Percentiles rank a stretch among this genome's conserved stretches.
phyloP scores from a whole-genome alignment of 2,329 filamentous ascomycete genomes.

The Sarocladium strictum region DNA sequence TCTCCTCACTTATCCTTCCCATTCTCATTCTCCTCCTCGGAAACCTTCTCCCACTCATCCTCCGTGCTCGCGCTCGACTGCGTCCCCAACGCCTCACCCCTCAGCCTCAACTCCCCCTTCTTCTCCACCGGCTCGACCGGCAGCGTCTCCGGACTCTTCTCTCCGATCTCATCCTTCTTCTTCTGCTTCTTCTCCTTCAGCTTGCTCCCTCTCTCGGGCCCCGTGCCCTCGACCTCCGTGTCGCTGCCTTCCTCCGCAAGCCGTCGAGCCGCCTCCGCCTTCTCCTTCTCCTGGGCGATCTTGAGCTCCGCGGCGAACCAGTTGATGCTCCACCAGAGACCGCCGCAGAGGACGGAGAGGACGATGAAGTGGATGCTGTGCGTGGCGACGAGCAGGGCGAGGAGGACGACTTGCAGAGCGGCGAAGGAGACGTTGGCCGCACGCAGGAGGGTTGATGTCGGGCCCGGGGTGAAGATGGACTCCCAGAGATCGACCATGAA shows the following conservation, averaged over 20 bases:
- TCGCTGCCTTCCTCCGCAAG: conserved; percentile 32
- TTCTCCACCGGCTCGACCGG: conserved; percentile 34
- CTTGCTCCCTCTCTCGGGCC: background rate
- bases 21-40: conserved; percentile 61
- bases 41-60: conserved; percentile 96
- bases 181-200: conserved; percentile 1
- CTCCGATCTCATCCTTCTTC: background rate
- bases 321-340: conserved; percentile 91
- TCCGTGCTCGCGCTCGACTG: conserved; percentile 69
- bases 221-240: conserved; percentile 36
- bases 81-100: conserved; percentile 27
- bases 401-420: conserved; percentile 72
- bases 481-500: conserved; percentile 77
- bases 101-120: conserved; percentile 44
- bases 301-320: conserved; percentile 78
- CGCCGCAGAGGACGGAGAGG: conserved; percentile 71
- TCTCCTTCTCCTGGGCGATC: conserved; percentile 36
- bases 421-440: conserved; percentile 90
- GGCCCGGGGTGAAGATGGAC: conserved; percentile 88
- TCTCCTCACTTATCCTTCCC: conserved; percentile 46
- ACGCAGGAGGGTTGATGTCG: conserved; percentile 79
- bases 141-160: conserved; percentile 12
- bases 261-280: conserved; percentile 26
- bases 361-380: conserved; percentile 84
- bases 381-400: conserved; percentile 71